A percentile compares a stretch with the other conserved stretches of the same genome.
phyloP scores from a whole-genome alignment of 1,284 basidiomycete species.

The Cerioporus squamosus region DNA sequence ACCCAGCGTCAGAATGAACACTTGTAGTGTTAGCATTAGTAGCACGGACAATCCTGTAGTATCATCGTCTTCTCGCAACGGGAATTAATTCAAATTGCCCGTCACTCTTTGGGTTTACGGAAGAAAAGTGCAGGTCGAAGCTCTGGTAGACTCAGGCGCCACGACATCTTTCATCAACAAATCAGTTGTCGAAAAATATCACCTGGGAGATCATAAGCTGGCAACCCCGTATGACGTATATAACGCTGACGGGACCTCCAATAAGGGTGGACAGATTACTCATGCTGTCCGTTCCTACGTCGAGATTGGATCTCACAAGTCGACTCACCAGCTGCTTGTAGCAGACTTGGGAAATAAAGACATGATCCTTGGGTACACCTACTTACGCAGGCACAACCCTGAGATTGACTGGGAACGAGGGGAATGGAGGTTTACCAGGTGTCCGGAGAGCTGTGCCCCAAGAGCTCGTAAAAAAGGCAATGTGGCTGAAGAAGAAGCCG shows the following conservation, averaged over 20 bases:
- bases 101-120: slow-evolving; percentile 12
- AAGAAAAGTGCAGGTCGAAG: slow-evolving; percentile 12
- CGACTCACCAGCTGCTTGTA: not conserved
- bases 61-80: slow-evolving; percentile 4
- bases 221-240: slow-evolving; percentile 4
- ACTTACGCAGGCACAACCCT: slow-evolving; percentile 1
- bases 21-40: slow-evolving; percentile 2
- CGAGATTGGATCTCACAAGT: slow-evolving; percentile 7
- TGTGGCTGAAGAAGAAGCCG: too few species aligned
- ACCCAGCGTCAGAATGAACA: slow-evolving; percentile 3
- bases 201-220: slow-evolving; percentile 7
- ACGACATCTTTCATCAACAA: slow-evolving; percentile 10
- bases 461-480: not conserved
- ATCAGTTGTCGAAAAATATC: slow-evolving; percentile 2
- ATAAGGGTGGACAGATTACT: slow-evolving; percentile 1
- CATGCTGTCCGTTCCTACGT: slow-evolving; percentile 3
- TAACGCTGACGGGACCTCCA: slow-evolving; percentile 7
- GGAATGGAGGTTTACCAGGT: slow-evolving; percentile 8
- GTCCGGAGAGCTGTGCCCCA: slow-evolving; percentile 1
- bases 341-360: slow-evolving; percentile 5
- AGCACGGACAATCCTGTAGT: slow-evolving; percentile 6
- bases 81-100: slow-evolving; percentile 8
- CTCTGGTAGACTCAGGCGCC: slow-evolving; percentile 2
- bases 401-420: slow-evolving; percentile 1
- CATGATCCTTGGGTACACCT: slow-evolving; percentile 1